Conservation (phyloP, 2,329 filamentous ascomycete genomes). For the Spiromastix sp. region DNA sequence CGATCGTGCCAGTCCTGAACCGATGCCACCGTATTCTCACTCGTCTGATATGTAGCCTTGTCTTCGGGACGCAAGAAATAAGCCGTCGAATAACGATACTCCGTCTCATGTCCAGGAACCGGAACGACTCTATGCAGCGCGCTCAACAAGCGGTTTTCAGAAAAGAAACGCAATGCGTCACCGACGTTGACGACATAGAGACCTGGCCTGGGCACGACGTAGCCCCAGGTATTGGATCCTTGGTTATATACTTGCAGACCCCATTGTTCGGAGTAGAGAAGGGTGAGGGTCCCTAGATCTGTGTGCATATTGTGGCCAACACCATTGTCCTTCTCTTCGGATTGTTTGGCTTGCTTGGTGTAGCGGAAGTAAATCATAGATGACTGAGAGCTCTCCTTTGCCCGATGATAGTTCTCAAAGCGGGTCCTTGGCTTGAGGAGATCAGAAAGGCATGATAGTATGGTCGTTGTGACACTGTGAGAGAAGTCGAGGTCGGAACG, state of each 20-base stretch:
- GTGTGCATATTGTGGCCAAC: slow-evolving; percentile 21
- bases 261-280: slow-evolving; percentile 20
- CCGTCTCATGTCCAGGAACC: slow-evolving; percentile 5
- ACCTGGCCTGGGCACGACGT: slow-evolving; percentile 17
- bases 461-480: neutral
- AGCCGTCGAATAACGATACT: slow-evolving; percentile 14
- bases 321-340: slow-evolving; percentile 1
- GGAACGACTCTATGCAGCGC: slow-evolving; percentile 18
- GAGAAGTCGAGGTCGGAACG: no score
- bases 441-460: neutral
- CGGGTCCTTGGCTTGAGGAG: neutral
- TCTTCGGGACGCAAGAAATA: slow-evolving; percentile 16
- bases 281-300: slow-evolving; percentile 19
- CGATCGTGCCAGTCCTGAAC: no score
- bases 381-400: slow-evolving; percentile 7
- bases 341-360: no score
- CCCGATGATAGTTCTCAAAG: slow-evolving; percentile 6
- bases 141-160: slow-evolving; percentile 11
- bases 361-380: slow-evolving; percentile 12
- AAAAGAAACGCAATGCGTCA: slow-evolving; percentile 19
- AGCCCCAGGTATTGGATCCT: slow-evolving; percentile 13
- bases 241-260: slow-evolving; percentile 20
- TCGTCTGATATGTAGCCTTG: no score
- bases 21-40: no score
- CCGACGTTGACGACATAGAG: slow-evolving; percentile 27